Conservation (phyloP, 108 stramenopile genomes). For the Aurantiochytrium sp. region DNA sequence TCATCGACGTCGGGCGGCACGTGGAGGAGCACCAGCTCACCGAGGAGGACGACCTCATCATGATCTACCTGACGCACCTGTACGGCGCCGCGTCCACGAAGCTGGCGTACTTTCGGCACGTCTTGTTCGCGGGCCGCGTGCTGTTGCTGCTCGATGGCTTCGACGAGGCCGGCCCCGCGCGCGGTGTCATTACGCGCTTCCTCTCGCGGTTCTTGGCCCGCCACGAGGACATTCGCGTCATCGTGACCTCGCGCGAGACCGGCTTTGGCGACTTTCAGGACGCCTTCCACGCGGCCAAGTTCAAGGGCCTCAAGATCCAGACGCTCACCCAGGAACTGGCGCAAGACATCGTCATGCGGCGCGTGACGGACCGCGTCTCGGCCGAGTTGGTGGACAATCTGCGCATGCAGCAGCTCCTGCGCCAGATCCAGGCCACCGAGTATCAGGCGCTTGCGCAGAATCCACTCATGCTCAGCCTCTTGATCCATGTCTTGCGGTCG, state of each 20-base stretch:
- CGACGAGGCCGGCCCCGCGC: background rate
- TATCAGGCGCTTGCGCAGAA: background rate
- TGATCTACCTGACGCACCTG: background rate
- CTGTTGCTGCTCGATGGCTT: background rate
- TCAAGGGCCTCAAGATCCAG: background rate
- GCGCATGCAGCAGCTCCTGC: background rate
- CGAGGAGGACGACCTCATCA: background rate
- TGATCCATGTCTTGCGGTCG: background rate
- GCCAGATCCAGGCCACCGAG: background rate
- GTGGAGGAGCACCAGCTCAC: background rate
- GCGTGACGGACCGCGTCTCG: too few species aligned
- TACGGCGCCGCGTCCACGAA: conserved; percentile 8
- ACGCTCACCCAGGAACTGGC: background rate
- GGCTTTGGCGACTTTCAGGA: background rate
- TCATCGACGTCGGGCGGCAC: background rate
- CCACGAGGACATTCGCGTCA: background rate
- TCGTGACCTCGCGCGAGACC: background rate
- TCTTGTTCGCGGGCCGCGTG: background rate
- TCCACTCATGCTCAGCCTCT: background rate
- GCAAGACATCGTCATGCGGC: background rate
- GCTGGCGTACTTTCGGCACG: background rate
- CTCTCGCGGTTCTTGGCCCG: background rate
- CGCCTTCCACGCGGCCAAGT: background rate
- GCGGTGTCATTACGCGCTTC: background rate
- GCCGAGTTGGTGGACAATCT: too few species aligned